phyloP scores from a whole-genome alignment of 768 basidiomycete species.

The Suillus lakei region DNA sequence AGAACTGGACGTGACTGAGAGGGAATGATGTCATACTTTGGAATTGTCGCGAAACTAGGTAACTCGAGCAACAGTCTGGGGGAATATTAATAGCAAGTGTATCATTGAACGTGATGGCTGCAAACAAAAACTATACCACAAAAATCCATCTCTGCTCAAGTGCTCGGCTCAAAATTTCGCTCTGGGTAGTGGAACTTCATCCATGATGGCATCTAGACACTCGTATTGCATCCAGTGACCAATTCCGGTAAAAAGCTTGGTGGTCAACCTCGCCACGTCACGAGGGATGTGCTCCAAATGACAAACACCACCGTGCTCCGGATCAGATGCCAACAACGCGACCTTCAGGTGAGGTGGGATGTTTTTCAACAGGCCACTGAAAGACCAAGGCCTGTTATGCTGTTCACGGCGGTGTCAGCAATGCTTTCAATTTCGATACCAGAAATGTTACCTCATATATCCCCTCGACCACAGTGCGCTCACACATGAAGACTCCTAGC shows the following conservation, averaged over 20 bases:
- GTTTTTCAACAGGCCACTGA: slow-evolving; percentile 12
- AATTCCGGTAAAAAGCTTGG: slow-evolving; percentile 11
- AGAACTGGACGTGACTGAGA: no score
- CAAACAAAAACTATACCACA: not conserved
- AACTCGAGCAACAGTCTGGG: not conserved
- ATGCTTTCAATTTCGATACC: not conserved
- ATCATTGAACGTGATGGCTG: not conserved
- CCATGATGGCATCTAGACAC: slow-evolving; percentile 14
- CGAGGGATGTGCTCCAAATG: slow-evolving; percentile 16
- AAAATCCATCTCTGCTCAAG: not conserved
- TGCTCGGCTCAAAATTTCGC: not conserved
- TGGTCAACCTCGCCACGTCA: slow-evolving; percentile 11
- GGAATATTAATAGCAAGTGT: not conserved
- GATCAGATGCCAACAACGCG: slow-evolving; percentile 14
- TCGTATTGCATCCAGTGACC: slow-evolving; percentile 22
- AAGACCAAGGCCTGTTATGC: slow-evolving; percentile 21
- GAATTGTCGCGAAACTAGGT: not conserved
- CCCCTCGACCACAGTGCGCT: slow-evolving; percentile 8
- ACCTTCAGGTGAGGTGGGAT: slow-evolving; percentile 14
- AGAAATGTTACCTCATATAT: slow-evolving; percentile 12
- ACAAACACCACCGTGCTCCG: slow-evolving; percentile 13
- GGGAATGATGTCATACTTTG: no score
- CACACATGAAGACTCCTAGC: slow-evolving; percentile 12
- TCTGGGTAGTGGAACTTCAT: not conserved
- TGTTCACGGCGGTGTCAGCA: slow-evolving; percentile 5